Evolutionary conservation across 768 basidiomycete genomes (phyloP).

Genomic region (Gelatoporia subvermispora): DNA sequence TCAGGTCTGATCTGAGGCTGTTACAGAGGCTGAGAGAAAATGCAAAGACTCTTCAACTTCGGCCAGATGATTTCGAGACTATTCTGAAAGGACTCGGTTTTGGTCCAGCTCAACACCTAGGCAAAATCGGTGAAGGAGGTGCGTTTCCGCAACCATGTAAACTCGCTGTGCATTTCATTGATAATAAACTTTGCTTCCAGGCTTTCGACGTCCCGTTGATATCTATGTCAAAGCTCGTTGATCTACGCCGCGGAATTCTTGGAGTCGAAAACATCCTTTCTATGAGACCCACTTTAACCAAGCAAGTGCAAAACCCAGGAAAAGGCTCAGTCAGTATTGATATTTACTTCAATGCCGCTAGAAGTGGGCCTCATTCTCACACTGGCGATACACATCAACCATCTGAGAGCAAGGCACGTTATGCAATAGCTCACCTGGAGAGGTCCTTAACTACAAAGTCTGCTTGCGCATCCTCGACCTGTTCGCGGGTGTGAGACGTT

Average conservation of each 20-base stretch:
- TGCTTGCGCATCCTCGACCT: constrained; percentile 58
- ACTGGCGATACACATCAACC: constrained; percentile 9
- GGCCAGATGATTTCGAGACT: constrained; percentile 57
- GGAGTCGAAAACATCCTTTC: too few relatives aligned
- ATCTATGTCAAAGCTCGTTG: constrained; percentile 43
- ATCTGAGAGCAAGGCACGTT: background rate
- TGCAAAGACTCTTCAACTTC: constrained; percentile 47
- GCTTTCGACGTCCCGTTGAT: constrained; percentile 61
- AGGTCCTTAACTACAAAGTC: constrained; percentile 73
- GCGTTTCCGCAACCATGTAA: constrained; percentile 13
- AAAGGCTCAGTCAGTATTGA: constrained; percentile 26
- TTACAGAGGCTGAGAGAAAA: constrained; percentile 54
- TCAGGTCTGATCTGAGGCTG: background rate
- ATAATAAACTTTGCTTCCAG: constrained; percentile 25
- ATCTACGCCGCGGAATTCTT: background rate
- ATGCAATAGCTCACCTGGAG: constrained; percentile 43
- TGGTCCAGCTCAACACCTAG: constrained; percentile 39
- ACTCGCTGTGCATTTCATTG: background rate
- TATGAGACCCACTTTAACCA: background rate
- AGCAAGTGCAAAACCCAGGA: background rate
- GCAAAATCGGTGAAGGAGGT: constrained; percentile 65
- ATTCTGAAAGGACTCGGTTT: constrained; percentile 64
- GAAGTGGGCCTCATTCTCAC: constrained; percentile 27
- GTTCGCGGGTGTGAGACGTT: constrained; percentile 71
- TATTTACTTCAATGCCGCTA: constrained; percentile 42